Conservation (phyloP, 1,139 yeast species). For the Yarrowia galli region DNA sequence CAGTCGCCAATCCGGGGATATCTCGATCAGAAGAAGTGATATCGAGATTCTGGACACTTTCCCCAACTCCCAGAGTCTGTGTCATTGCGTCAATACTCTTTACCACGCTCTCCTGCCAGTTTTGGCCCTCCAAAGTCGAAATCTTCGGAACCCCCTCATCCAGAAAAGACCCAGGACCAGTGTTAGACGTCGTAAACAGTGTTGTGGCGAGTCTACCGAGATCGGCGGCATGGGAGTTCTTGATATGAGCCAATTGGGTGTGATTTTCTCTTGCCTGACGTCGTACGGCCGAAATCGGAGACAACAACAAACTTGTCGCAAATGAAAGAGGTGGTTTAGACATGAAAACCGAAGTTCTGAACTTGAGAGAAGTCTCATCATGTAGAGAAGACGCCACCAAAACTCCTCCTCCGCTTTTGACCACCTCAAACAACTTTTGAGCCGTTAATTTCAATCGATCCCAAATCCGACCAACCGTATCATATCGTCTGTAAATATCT, state of each 20-base stretch:
- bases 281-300: constrained; percentile 27
- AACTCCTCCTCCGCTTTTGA: constrained; percentile 34
- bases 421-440: constrained; percentile 36
- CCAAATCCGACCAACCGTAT: constrained; percentile 18
- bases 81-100: constrained; percentile 27
- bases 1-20: not conserved
- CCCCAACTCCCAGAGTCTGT: not conserved
- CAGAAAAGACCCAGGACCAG: not conserved
- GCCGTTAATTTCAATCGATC: constrained; percentile 33
- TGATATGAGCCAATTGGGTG: constrained; percentile 6
- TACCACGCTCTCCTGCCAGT: constrained; percentile 22
- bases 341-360: constrained; percentile 5
- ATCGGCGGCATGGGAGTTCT: constrained; percentile 29
- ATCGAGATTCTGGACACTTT: not conserved
- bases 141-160: constrained; percentile 22
- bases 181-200: not conserved
- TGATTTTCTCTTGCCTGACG: constrained; percentile 15
- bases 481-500: constrained; percentile 22
- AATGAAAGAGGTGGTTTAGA: constrained; percentile 33
- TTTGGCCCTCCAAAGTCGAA: not conserved
- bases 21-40: not conserved
- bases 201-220: constrained; percentile 22
- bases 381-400: constrained; percentile 12
- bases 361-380: constrained; percentile 11
- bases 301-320: constrained; percentile 14